Percentiles rank a stretch among this genome's conserved stretches.
Conservation (phyloP, 1,139 yeast species). For the Kodamaea suecica region DNA sequence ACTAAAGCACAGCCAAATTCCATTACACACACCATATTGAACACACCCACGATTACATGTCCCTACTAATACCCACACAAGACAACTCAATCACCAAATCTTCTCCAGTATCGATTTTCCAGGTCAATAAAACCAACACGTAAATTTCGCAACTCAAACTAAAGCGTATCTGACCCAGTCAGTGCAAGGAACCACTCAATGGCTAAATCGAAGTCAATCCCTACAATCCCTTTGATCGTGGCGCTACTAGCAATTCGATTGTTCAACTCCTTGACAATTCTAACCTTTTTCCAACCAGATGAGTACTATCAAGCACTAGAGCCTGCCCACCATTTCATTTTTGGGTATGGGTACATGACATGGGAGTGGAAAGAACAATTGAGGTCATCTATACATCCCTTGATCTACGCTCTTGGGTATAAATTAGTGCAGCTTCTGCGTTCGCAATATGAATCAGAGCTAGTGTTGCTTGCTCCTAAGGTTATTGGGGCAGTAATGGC, state of each 20-base stretch:
- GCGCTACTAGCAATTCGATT: slow-evolving; percentile 35
- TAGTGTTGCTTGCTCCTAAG: slow-evolving; percentile 50
- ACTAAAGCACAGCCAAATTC: too few species aligned
- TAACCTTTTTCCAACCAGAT: slow-evolving; percentile 92
- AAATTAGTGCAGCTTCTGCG: slow-evolving; percentile 15
- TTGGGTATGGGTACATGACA: slow-evolving; percentile 79
- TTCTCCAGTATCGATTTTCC: too few species aligned
- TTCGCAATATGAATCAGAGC: slow-evolving; percentile 2
- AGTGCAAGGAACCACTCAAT: too few species aligned
- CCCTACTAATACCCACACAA: too few species aligned
- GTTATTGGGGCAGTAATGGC: slow-evolving; percentile 68
- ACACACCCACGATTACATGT: too few species aligned
- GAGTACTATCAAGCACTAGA: slow-evolving; percentile 92
- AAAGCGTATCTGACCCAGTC: too few species aligned
- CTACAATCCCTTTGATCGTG: not conserved
- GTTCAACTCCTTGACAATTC: slow-evolving; percentile 58
- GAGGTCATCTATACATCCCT: slow-evolving; percentile 79
- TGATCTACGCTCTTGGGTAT: slow-evolving; percentile 54
- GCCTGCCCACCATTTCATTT: slow-evolving; percentile 77
- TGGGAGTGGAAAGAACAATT: slow-evolving; percentile 91
- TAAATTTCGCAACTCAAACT: too few species aligned
- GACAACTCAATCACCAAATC: too few species aligned
- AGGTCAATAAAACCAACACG: too few species aligned
- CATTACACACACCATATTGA: too few species aligned
- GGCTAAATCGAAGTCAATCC: not conserved